Evolutionary conservation across 129 eudicot species (phyloP), one percentile per base, ranked within the genome.

Genomic region (Pseudognaphalium luteoalbum): DNA sequence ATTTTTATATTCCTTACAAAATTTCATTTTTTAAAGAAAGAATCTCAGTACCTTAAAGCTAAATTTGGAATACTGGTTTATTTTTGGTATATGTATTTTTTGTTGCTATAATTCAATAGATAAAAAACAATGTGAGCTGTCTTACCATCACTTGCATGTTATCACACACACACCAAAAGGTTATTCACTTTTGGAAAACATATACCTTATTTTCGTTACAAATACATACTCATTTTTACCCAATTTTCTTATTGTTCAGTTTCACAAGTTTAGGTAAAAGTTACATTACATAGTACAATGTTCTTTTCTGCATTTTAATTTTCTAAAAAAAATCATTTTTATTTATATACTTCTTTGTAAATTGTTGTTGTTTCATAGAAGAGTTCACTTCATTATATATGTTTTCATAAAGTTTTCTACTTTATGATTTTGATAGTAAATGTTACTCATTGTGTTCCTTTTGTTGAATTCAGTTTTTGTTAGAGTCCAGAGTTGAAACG

Each of bases 131-230:
- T 59, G 47, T 73, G 78, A 79, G 78, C 83, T 79, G 74, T 72
- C 73, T 79, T 78, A 64, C 78, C 82, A 66, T 67, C 66, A 72
- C 72, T 54, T 74, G 63, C 72, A 78, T 75, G 64, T 81, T 80
- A 66, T 76, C 80, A 68, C 75, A 68, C 72, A 69, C 29, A 57
- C 62, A 57, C 15, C 44, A 76, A 76, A 74, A 78, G 81, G 6
- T 50, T 63, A 29, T 42, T 75, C 70, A 16, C 76, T 76, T 66
- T 67, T 70, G 63, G 20, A 42, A 69, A 77, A 41, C 66, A 56
- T 56, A 56, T 56, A 76, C 58, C 70, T 19, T 47, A 19, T 69
- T 78, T 35, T 61, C 20, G 0, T 67, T 22, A 29, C 50, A 78
- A 21, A 28, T 28, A 50, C 28, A 70, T 42, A 60, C 29, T 58